These are phyloP conservation scores for Sclerotiophoma versabilis DNA, from an alignment of 2,329 filamentous ascomycete genomes.

Conservation along the genomic window DNA sequence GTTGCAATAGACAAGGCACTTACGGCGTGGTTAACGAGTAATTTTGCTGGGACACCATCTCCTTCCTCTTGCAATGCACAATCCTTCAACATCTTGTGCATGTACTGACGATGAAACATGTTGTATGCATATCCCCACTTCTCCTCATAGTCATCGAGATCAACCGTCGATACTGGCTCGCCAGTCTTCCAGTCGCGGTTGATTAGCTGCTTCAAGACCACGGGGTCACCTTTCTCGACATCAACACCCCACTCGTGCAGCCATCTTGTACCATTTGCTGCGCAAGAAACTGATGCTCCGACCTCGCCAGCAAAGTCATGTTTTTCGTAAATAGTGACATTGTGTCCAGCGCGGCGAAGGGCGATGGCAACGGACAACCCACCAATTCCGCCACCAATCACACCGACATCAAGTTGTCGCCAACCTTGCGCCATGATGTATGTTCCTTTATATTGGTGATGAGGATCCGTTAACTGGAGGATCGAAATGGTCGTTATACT, in stretches of 20 bases:
- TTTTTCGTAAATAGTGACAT: conserved; percentile 70
- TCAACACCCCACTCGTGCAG: conserved; percentile 73
- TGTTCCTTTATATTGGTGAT: background rate
- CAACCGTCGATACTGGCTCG: conserved; percentile 69
- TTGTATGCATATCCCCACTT: conserved; percentile 69
- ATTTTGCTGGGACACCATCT: conserved; percentile 60
- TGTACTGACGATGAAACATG: conserved; percentile 74
- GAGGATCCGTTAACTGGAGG: background rate
- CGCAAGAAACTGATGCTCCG: conserved; percentile 61
- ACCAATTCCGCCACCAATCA: conserved; percentile 63
- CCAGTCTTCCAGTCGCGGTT: conserved; percentile 75
- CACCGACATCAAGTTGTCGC: conserved; percentile 45
- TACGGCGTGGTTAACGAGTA: conserved; percentile 63
- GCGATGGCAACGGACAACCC: conserved; percentile 61
- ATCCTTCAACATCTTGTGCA: conserved; percentile 72
- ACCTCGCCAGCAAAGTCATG: conserved; percentile 72
- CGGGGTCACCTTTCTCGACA: conserved; percentile 68
- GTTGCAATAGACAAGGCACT: background rate
- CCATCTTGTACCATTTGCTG: conserved; percentile 74
- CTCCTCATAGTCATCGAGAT: conserved; percentile 69
- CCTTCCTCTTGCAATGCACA: conserved; percentile 62
- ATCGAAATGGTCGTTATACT: background rate
- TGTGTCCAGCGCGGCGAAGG: conserved; percentile 61
- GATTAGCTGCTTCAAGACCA: conserved; percentile 71
- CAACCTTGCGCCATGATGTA: conserved; percentile 21